phyloP scores from a whole-genome alignment of 1,284 basidiomycete genomes.

The Sanghuangporus weigelae region DNA sequence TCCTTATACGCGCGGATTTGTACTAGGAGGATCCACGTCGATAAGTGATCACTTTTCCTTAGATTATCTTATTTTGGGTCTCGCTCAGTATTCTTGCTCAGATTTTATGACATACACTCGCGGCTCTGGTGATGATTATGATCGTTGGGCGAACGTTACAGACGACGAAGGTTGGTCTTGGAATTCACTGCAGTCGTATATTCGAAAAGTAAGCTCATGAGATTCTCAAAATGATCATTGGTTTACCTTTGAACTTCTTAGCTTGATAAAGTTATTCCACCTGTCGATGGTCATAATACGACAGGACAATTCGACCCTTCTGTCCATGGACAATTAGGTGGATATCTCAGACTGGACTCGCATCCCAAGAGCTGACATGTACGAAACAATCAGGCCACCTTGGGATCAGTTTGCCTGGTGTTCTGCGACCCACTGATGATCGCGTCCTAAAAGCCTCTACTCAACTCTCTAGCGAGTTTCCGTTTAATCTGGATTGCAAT shows the following conservation, averaged over 20 bases:
- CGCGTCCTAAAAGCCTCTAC: background rate
- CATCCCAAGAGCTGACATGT: background rate
- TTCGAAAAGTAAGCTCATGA: constrained; percentile 20
- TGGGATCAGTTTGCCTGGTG: background rate
- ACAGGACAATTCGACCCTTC: constrained; percentile 21
- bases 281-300: constrained; percentile 21
- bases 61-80: background rate
- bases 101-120: constrained; percentile 24
- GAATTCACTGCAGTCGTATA: constrained; percentile 23
- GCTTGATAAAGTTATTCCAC: constrained; percentile 21
- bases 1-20: constrained; percentile 30
- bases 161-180: constrained; percentile 30
- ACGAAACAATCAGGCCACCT: background rate
- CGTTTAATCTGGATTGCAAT: constrained; percentile 17
- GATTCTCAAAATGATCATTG: background rate
- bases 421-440: background rate
- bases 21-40: constrained; percentile 35
- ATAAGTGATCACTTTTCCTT: constrained; percentile 25
- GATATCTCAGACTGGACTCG: background rate
- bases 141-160: constrained; percentile 27
- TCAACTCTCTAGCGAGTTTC: constrained; percentile 13
- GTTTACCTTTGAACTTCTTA: background rate
- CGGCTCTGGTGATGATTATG: constrained; percentile 24
- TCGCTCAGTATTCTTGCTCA: background rate
- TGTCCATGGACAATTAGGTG: constrained; percentile 22